Percentiles rank a stretch among this genome's conserved stretches.
Evolutionary conservation across 2,329 filamentous ascomycete genomes (phyloP).

Genomic region (Chlorencoelia australis): DNA sequence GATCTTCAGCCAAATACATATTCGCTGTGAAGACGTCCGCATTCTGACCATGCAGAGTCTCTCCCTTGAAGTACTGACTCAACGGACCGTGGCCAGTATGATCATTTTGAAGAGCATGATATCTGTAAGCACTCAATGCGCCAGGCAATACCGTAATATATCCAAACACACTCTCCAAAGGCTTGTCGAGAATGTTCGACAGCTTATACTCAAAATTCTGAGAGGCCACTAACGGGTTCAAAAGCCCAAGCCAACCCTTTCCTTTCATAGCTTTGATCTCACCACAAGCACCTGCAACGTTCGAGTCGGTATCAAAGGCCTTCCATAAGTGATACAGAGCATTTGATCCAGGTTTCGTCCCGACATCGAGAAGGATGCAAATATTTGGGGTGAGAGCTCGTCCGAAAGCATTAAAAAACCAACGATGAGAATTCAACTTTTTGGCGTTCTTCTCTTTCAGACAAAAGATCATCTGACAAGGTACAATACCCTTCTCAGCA

Average conservation of each 20-base stretch:
- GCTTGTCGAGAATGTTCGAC: slow-evolving; percentile 98
- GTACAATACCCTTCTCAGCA: slow-evolving; percentile 96
- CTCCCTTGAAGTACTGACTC: slow-evolving; percentile 98
- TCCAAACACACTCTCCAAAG: slow-evolving; percentile 91
- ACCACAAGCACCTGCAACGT: slow-evolving; percentile 90
- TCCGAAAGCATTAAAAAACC: slow-evolving; percentile 99
- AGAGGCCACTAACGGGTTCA: slow-evolving; percentile 91
- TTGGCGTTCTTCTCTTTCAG: slow-evolving; percentile 96
- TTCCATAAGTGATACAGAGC: slow-evolving; percentile 99
- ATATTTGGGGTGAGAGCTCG: slow-evolving; percentile 88
- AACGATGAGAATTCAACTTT: slow-evolving; percentile 96
- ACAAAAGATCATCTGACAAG: slow-evolving; percentile 97
- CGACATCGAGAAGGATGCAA: slow-evolving; percentile 93
- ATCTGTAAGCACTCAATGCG: slow-evolving; percentile 89
- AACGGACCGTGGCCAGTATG: slow-evolving; percentile 89
- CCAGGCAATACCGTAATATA: slow-evolving; percentile 97
- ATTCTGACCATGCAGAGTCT: slow-evolving; percentile 90
- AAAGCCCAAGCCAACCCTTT: slow-evolving; percentile 65
- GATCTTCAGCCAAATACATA: slow-evolving; percentile 86
- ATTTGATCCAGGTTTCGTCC: slow-evolving; percentile 78
- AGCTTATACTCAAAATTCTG: slow-evolving; percentile 99
- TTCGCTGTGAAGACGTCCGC: slow-evolving; percentile 97
- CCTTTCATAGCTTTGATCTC: slow-evolving; percentile 98
- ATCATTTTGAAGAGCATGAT: slow-evolving; percentile 93
- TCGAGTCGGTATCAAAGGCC: slow-evolving; percentile 95